These are phyloP conservation scores for Gloeophyllum trabeum DNA, from an alignment of 768 basidiomycete genomes.

Conservation along the genomic window DNA sequence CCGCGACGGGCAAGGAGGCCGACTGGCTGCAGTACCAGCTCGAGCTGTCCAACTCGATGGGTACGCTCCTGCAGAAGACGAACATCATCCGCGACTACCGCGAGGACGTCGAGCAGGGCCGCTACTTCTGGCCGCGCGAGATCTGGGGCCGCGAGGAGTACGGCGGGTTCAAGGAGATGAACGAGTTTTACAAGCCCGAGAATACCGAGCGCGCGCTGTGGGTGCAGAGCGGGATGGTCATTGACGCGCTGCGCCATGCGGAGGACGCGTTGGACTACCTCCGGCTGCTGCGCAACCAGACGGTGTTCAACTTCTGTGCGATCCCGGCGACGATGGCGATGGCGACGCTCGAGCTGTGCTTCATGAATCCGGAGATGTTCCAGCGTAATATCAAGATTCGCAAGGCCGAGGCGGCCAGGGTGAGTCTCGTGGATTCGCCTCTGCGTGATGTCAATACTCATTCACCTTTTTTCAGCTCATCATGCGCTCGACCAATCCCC, in stretches of 20 bases:
- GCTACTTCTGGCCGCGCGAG: conserved; percentile 92
- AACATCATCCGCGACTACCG: conserved; percentile 95
- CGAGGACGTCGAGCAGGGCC: conserved; percentile 76
- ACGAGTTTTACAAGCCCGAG: conserved; percentile 50
- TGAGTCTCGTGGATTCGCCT: conserved; percentile 22
- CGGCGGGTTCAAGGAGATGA: conserved; percentile 55
- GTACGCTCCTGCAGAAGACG: conserved; percentile 93
- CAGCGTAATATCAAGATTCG: conserved; percentile 89
- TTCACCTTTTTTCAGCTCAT: conserved; percentile 53
- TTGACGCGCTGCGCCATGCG: conserved; percentile 79
- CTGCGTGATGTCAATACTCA: not conserved
- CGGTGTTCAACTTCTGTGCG: conserved; percentile 91
- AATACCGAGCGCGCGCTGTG: conserved; percentile 59
- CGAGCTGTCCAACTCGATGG: conserved; percentile 88
- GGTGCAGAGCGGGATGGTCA: conserved; percentile 80
- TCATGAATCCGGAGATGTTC: conserved; percentile 87
- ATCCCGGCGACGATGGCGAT: conserved; percentile 94
- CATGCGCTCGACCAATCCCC: conserved; percentile 83
- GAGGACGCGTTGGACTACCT: conserved; percentile 88
- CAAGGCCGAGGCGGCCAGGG: conserved; percentile 79
- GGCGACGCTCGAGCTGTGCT: conserved; percentile 84
- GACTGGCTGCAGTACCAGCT: conserved; percentile 68
- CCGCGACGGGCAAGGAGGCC: conserved; percentile 75
- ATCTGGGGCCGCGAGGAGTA: conserved; percentile 65
- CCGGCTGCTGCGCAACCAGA: conserved; percentile 77